Conservation (phyloP, 2,329 filamentous ascomycete genomes). For the Colletotrichum spaethianum region DNA sequence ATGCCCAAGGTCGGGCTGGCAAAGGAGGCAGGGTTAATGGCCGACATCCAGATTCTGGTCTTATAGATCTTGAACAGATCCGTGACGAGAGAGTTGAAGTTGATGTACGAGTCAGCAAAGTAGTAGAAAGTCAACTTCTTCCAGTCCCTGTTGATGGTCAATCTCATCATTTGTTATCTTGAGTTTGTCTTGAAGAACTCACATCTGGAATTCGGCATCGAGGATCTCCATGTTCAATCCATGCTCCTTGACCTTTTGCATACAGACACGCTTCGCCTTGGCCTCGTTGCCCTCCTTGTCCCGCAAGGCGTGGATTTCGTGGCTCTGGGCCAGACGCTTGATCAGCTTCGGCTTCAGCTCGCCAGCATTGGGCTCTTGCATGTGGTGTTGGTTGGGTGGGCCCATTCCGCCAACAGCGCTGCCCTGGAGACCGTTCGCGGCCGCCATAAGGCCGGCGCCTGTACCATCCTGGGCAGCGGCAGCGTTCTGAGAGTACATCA, state of each 20-base stretch:
- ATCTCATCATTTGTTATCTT: background rate
- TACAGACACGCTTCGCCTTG: conserved; percentile 96
- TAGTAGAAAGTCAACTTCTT: conserved; percentile 99
- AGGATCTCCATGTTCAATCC: conserved; percentile 98
- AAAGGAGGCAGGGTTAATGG: conserved; percentile 97
- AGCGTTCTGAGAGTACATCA: conserved; percentile 95
- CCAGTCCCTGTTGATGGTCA: conserved; percentile 79
- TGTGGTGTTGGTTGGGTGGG: conserved; percentile 79
- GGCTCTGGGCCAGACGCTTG: conserved; percentile 91
- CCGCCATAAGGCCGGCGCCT: conserved; percentile 74
- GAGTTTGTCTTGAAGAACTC: conserved; percentile 58
- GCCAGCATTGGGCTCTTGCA: conserved; percentile 77
- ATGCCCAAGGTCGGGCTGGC: conserved; percentile 82
- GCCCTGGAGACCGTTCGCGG: conserved; percentile 74
- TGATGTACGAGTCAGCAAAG: conserved; percentile 97
- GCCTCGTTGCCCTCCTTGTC: conserved; percentile 99
- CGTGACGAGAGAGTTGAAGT: conserved; percentile 97
- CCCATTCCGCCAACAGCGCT: conserved; percentile 86
- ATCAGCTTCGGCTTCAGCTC: conserved; percentile 97
- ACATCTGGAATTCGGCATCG: conserved; percentile 99
- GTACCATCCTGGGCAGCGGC: conserved; percentile 73
- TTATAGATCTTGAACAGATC: conserved; percentile 99
- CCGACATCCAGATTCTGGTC: conserved; percentile 99
- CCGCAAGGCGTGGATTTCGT: conserved; percentile 89
- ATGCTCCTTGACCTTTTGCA: conserved; percentile 96